These are phyloP conservation scores for Calonectria henricotiae DNA, from an alignment of 2,329 filamentous ascomycete species.

Conservation along the genomic window DNA sequence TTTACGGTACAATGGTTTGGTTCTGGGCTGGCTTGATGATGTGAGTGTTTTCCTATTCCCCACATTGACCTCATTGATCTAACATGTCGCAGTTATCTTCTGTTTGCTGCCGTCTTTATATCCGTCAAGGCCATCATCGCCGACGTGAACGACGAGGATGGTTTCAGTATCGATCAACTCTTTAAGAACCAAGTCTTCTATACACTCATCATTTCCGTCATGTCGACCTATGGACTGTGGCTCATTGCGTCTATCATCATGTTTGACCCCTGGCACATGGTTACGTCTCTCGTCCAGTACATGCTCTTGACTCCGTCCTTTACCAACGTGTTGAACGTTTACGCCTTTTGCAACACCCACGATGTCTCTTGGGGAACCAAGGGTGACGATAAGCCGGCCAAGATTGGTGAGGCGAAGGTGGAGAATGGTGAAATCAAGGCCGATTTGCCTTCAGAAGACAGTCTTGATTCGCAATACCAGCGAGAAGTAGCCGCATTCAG, in stretches of 20 bases:
- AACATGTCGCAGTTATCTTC: slow-evolving; percentile 77
- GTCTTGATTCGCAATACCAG: slow-evolving; percentile 96
- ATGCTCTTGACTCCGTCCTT: slow-evolving; percentile 95
- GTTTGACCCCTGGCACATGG: slow-evolving; percentile 99
- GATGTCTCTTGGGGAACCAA: slow-evolving; percentile 99
- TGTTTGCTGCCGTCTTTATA: slow-evolving; percentile 96
- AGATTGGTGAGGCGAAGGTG: slow-evolving; percentile 90
- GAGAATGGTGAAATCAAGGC: slow-evolving; percentile 84
- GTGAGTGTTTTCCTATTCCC: slow-evolving; percentile 64
- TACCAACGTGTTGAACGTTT: slow-evolving; percentile 98
- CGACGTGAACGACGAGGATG: slow-evolving; percentile 73
- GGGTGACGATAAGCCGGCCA: slow-evolving; percentile 95
- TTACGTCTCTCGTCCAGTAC: slow-evolving; percentile 96
- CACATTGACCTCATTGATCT: slow-evolving; percentile 37
- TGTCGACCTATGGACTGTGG: slow-evolving; percentile 95
- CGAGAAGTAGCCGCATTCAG: slow-evolving; percentile 83
- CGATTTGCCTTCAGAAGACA: slow-evolving; percentile 94
- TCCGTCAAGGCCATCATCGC: slow-evolving; percentile 87
- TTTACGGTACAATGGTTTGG: slow-evolving; percentile 97
- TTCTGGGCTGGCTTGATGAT: slow-evolving; percentile 98
- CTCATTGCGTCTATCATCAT: slow-evolving; percentile 92
- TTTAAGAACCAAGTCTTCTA: slow-evolving; percentile 94
- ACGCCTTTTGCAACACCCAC: slow-evolving; percentile 99
- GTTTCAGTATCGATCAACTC: slow-evolving; percentile 80
- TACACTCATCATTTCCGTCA: slow-evolving; percentile 91